Evolutionary conservation across 495 filamentous ascomycete species (phyloP).

Genomic region (Daldinia concentrica): DNA sequence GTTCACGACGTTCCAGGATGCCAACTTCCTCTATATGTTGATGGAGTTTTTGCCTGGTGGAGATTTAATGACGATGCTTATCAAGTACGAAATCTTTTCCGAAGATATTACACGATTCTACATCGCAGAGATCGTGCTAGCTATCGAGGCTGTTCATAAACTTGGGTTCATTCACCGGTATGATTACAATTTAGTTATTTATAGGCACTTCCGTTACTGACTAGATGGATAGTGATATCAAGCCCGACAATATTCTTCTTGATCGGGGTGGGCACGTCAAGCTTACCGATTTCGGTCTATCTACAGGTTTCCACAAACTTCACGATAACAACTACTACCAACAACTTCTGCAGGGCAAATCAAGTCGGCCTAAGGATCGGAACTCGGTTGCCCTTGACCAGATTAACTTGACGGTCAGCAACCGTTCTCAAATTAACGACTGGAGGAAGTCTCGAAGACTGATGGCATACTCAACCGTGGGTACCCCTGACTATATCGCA

Average conservation of each 20-base stretch:
- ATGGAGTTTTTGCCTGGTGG: slow-evolving; percentile 99
- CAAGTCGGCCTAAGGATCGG: slow-evolving; percentile 78
- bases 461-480: slow-evolving; percentile 98
- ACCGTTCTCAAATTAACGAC: slow-evolving; percentile 95
- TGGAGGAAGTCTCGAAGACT: slow-evolving; percentile 95
- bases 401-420: slow-evolving; percentile 97
- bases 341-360: slow-evolving; percentile 85
- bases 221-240: slow-evolving; percentile 80
- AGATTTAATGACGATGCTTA: slow-evolving; percentile 99
- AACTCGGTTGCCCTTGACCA: slow-evolving; percentile 96
- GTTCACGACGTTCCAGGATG: slow-evolving; percentile 96
- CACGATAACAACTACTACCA: slow-evolving; percentile 99
- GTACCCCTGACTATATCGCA: slow-evolving; percentile 98
- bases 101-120: slow-evolving; percentile 99
- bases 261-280: slow-evolving; percentile 97
- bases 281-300: slow-evolving; percentile 97
- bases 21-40: slow-evolving; percentile 94
- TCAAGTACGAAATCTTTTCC: slow-evolving; percentile 99
- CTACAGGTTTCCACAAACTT: slow-evolving; percentile 96
- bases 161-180: slow-evolving; percentile 98
- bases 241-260: slow-evolving; percentile 97
- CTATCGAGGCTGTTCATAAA: slow-evolving; percentile 97
- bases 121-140: slow-evolving; percentile 97
- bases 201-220: slow-evolving; percentile 19
- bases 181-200: slow-evolving; percentile 38